Percentiles rank a stretch among this genome's conserved stretches.
These are phyloP conservation scores for Pilasporangium apinafurcum DNA, from an alignment of 352 stramenopile species.

Conservation along the genomic window DNA sequence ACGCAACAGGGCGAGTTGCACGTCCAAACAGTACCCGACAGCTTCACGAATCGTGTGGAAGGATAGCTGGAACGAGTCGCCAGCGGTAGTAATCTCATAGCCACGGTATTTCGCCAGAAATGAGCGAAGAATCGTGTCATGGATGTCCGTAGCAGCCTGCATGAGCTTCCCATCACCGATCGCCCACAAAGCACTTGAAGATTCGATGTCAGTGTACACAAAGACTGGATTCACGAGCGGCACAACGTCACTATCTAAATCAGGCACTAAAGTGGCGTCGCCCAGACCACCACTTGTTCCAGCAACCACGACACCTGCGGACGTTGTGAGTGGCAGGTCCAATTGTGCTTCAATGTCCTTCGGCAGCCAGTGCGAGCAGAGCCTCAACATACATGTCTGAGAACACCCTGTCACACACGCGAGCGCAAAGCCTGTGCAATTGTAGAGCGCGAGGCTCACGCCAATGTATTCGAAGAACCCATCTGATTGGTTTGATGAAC, in stretches of 20 bases:
- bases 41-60: conserved; percentile 65
- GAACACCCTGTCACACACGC: conserved; percentile 40
- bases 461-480: conserved; percentile 26
- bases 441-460: conserved; percentile 31
- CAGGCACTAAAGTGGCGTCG: too few species aligned
- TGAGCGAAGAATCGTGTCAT: conserved; percentile 21
- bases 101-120: conserved; percentile 33
- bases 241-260: too few species aligned
- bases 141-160: conserved; percentile 13
- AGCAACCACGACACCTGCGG: too few species aligned
- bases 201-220: conserved; percentile 62
- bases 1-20: conserved; percentile 45
- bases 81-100: conserved; percentile 71
- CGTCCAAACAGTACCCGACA: conserved; percentile 51
- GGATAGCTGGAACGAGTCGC: conserved; percentile 63
- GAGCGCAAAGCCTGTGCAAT: conserved; percentile 22
- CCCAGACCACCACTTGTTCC: too few species aligned
- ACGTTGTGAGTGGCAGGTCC: too few species aligned
- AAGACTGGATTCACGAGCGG: conserved; percentile 40
- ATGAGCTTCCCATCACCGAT: conserved; percentile 34
- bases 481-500: background rate
- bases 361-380: conserved; percentile 32
- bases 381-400: conserved; percentile 35
- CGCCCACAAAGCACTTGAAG: conserved; percentile 52
- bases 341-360: conserved; percentile 35